Evolutionary conservation across 2,329 filamentous ascomycete genomes (phyloP).

Genomic region (Huntiella decipiens): DNA sequence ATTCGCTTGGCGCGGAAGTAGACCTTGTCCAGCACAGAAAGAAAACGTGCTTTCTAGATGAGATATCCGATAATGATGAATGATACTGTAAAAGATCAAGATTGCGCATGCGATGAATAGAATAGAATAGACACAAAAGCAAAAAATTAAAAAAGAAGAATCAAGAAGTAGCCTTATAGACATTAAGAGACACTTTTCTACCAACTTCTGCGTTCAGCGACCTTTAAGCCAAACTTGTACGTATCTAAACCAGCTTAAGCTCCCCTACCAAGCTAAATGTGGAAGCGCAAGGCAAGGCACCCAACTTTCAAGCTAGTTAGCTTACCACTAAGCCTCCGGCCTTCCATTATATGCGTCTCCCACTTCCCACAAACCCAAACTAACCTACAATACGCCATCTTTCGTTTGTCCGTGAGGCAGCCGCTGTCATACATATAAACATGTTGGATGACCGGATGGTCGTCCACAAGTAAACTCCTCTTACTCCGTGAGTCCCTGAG

Average conservation of each 20-base stretch:
- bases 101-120: background rate
- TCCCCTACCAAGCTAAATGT: background rate
- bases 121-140: background rate
- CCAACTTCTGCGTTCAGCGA: background rate
- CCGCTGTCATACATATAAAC: too few species aligned
- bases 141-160: background rate
- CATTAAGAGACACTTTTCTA: background rate
- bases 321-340: too few species aligned
- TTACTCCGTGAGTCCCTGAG: too few species aligned
- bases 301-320: too few species aligned
- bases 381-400: too few species aligned
- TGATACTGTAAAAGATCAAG: background rate
- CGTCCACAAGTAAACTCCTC: too few species aligned
- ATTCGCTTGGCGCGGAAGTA: background rate
- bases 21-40: background rate
- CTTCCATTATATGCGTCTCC: too few species aligned
- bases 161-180: background rate
- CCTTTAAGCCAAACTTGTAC: background rate
- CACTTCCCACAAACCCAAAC: too few species aligned
- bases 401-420: too few species aligned
- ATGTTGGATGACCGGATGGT: too few species aligned
- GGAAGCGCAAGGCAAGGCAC: background rate
- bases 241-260: background rate
- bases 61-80: background rate
- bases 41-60: background rate